Evolutionary conservation across 495 filamentous ascomycete species (phyloP).

Genomic region (Hypoxylon intermedium): DNA sequence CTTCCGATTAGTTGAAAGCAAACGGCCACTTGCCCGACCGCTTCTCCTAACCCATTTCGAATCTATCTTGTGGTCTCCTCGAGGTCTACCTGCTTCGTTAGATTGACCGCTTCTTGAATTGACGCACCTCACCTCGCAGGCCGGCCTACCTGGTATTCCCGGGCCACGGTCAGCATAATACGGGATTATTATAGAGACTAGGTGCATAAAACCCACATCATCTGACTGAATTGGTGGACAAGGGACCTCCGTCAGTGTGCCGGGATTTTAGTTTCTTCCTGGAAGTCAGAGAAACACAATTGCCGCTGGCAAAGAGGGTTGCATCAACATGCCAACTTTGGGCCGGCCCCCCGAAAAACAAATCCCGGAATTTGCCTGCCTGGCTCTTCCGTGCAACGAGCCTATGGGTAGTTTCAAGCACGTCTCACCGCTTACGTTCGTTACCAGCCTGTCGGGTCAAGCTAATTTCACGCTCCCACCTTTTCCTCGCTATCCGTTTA

Average conservation of each 20-base stretch:
- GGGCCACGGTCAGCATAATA: background rate
- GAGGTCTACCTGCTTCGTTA: background rate
- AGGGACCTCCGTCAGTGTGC: constrained; percentile 9
- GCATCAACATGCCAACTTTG: constrained; percentile 32
- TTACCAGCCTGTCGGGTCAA: constrained; percentile 38
- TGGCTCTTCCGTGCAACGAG: constrained; percentile 1
- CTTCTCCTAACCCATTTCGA: background rate
- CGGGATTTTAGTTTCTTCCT: constrained; percentile 12
- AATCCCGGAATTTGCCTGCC: constrained; percentile 28
- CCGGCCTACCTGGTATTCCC: background rate
- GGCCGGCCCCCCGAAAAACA: constrained; percentile 24
- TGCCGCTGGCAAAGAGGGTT: constrained; percentile 27
- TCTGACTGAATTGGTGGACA: constrained; percentile 18
- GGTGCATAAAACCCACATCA: constrained; percentile 23
- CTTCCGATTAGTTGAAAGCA: too few species aligned
- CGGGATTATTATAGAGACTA: constrained; percentile 18
- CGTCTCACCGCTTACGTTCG: constrained; percentile 32
- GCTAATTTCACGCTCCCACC: constrained; percentile 22
- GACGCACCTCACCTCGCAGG: constrained; percentile 1
- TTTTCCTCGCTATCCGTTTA: constrained; percentile 25
- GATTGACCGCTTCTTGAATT: constrained; percentile 28
- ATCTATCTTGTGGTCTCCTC: background rate
- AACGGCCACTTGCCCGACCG: background rate
- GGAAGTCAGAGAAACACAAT: constrained; percentile 5
- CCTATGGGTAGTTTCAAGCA: constrained; percentile 13